These are phyloP conservation scores for Barnettozyma botsteinii DNA, from an alignment of 805 yeast species.

Conservation along the genomic window DNA sequence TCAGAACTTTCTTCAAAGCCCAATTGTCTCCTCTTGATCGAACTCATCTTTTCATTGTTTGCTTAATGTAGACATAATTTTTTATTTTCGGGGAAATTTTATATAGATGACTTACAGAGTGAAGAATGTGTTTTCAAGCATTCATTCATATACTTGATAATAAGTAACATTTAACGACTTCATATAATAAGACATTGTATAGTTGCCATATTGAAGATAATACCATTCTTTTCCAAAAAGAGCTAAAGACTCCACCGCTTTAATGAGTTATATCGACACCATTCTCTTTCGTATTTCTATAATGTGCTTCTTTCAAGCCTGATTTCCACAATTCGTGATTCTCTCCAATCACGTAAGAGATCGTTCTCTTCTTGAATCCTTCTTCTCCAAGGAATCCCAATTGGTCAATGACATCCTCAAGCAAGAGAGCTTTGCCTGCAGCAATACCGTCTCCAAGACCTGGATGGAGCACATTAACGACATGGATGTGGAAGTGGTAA, in stretches of 20 bases:
- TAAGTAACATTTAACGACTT: no score
- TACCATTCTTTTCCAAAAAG: no score
- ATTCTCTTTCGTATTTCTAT: slow-evolving; percentile 52
- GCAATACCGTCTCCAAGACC: slow-evolving; percentile 64
- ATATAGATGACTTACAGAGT: neutral
- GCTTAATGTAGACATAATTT: no score
- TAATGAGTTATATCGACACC: slow-evolving; percentile 32
- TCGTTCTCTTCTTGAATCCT: slow-evolving; percentile 52
- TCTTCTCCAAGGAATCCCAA: slow-evolving; percentile 46
- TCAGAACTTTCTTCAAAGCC: slow-evolving; percentile 20
- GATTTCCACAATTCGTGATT: slow-evolving; percentile 66
- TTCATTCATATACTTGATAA: no score
- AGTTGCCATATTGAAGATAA: no score
- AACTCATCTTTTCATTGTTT: slow-evolving; percentile 3
- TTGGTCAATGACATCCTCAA: slow-evolving; percentile 78
- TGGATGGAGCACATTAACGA: slow-evolving; percentile 65
- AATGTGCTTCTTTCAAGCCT: slow-evolving; percentile 26
- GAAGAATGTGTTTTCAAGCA: no score
- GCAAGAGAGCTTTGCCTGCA: slow-evolving; percentile 73
- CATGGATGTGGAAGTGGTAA: slow-evolving; percentile 92
- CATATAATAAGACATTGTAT: no score
- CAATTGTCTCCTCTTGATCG: slow-evolving; percentile 12
- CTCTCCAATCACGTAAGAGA: slow-evolving; percentile 69
- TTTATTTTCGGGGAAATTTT: no score
- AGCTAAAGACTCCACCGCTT: no score